These are phyloP conservation scores for Candida cerambycidarum DNA, from an alignment of 805 yeast species.

Conservation along the genomic window DNA sequence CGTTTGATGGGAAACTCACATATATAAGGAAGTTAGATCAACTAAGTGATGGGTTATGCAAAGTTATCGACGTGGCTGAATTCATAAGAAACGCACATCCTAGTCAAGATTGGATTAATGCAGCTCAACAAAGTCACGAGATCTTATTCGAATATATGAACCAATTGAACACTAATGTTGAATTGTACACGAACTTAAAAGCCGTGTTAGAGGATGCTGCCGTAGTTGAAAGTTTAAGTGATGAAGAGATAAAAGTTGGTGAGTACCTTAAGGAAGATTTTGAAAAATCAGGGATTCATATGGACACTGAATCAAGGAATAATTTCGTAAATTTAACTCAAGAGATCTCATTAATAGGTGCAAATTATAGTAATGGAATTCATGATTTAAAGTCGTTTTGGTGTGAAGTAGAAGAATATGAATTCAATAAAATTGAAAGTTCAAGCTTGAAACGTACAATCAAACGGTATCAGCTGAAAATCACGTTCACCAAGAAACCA, in stretches of 20 bases:
- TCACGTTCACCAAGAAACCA: conserved; percentile 14
- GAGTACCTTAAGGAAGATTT: conserved; percentile 78
- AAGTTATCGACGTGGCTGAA: conserved; percentile 92
- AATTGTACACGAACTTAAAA: conserved; percentile 60
- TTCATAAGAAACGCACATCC: conserved; percentile 91
- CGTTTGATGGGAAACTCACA: conserved; percentile 42
- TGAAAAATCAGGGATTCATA: conserved; percentile 83
- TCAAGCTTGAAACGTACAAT: conserved; percentile 25
- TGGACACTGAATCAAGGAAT: conserved; percentile 62
- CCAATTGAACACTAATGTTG: conserved; percentile 78
- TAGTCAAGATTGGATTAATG: conserved; percentile 60
- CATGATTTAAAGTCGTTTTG: conserved; percentile 32
- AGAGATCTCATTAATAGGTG: conserved; percentile 77
- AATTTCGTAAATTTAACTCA: conserved; percentile 78
- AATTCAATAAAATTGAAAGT: conserved; percentile 28
- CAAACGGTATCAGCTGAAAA: conserved; percentile 23
- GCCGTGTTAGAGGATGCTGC: conserved; percentile 48
- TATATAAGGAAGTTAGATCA: conserved; percentile 74
- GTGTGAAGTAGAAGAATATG: conserved; percentile 33
- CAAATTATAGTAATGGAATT: conserved; percentile 63
- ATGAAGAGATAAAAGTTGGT: conserved; percentile 84
- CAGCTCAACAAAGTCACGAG: conserved; percentile 87
- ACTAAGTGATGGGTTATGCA: conserved; percentile 82
- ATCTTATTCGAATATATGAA: conserved; percentile 93
- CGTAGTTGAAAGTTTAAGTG: conserved; percentile 39